Percentiles rank a stretch among this genome's conserved stretches.
These are phyloP conservation scores for Lodderomyces orthopsilosis DNA, from an alignment of 1,139 yeast species.

Conservation along the genomic window DNA sequence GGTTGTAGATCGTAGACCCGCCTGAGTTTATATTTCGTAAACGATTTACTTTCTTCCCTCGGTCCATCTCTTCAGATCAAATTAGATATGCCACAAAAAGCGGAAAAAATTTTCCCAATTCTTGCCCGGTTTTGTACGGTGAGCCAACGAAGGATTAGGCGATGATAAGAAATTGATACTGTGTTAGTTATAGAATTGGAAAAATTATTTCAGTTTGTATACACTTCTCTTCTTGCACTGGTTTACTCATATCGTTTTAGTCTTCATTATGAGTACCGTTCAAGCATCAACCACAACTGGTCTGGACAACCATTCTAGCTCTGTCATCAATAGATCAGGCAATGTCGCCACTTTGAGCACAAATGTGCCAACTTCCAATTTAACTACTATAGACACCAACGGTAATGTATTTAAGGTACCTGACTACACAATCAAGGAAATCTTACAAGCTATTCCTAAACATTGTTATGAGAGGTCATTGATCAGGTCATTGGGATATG, in stretches of 20 bases:
- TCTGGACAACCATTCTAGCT: constrained; percentile 1
- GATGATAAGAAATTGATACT: background rate
- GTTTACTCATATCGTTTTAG: constrained; percentile 1
- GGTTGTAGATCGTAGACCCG: too few relatives aligned
- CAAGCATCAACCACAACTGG: constrained; percentile 14
- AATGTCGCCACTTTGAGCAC: constrained; percentile 22
- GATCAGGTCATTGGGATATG: constrained; percentile 57
- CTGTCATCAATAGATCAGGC: constrained; percentile 20
- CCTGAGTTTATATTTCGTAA: too few relatives aligned
- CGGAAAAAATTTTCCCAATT: background rate
- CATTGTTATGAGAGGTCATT: constrained; percentile 71
- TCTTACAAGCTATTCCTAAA: constrained; percentile 68
- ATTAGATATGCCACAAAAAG: background rate
- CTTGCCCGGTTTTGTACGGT: background rate
- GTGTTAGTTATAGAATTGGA: too few relatives aligned
- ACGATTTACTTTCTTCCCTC: too few relatives aligned
- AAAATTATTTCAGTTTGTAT: too few relatives aligned
- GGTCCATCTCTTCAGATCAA: background rate
- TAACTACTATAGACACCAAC: constrained; percentile 53
- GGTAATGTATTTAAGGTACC: constrained; percentile 73
- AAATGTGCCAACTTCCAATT: constrained; percentile 23
- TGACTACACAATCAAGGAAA: constrained; percentile 69
- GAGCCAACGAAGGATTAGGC: background rate
- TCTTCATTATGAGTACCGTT: constrained; percentile 17
- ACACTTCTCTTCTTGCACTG: constrained; percentile 4